phyloP scores from a whole-genome alignment of 768 basidiomycete species.

The Leccinum imitatum region DNA sequence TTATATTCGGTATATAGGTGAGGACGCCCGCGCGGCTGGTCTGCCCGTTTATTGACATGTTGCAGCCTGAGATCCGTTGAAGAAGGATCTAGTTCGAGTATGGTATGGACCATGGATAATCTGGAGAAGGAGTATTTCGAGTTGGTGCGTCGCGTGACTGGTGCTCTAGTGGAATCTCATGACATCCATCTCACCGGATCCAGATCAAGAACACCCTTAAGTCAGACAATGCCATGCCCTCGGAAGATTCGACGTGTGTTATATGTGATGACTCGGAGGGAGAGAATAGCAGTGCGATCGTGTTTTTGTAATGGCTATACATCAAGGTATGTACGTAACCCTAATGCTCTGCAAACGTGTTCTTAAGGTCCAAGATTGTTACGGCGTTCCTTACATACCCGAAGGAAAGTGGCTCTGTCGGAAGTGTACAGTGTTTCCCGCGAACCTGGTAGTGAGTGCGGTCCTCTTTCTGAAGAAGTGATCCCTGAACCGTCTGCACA shows the following conservation, averaged over 20 bases:
- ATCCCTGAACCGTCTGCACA: not conserved
- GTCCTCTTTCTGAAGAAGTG: not conserved
- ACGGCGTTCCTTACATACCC: conserved; percentile 64
- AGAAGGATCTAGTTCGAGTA: conserved; percentile 96
- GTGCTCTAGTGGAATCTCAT: conserved; percentile 3
- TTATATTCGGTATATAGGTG: conserved; percentile 91
- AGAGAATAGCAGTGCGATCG: conserved; percentile 98
- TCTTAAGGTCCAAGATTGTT: conserved; percentile 71
- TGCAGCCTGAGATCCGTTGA: conserved; percentile 70
- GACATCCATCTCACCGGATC: conserved; percentile 4
- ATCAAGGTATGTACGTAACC: conserved; percentile 72
- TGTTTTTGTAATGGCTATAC: conserved; percentile 98
- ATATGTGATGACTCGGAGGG: conserved; percentile 98
- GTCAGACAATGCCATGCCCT: conserved; percentile 80
- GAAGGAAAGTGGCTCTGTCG: conserved; percentile 99
- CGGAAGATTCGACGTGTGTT: conserved; percentile 94
- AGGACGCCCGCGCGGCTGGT: conserved; percentile 17
- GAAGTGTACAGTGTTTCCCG: conserved; percentile 97
- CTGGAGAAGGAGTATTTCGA: conserved; percentile 99
- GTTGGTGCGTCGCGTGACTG: conserved; percentile 53
- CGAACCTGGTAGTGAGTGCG: conserved; percentile 83
- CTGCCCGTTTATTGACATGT: conserved; percentile 8
- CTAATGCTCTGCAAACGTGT: not conserved
- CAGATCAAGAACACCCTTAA: conserved; percentile 95
- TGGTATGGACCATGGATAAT: conserved; percentile 98